phyloP scores from a whole-genome alignment of 2,329 filamentous ascomycete species.

The Ceratocystis destructans region DNA sequence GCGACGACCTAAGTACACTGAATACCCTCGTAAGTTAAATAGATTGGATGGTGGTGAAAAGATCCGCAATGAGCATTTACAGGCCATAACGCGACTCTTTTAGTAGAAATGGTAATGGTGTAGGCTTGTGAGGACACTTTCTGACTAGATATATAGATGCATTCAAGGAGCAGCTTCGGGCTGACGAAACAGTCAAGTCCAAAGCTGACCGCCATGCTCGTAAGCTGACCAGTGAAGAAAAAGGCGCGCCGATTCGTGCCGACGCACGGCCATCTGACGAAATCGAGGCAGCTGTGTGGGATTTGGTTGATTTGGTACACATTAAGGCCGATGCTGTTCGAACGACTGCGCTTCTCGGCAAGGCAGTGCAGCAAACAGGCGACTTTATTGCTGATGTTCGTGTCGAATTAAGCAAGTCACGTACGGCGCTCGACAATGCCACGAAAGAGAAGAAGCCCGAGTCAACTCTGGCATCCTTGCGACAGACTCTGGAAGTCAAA shows the following conservation, averaged over 20 bases:
- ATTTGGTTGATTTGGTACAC: slow-evolving; percentile 37
- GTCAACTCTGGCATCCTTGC: slow-evolving; percentile 23
- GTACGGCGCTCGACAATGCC: slow-evolving; percentile 33
- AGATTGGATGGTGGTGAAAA: neutral
- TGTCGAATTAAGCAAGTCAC: slow-evolving; percentile 35
- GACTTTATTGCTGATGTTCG: slow-evolving; percentile 37
- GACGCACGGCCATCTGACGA: slow-evolving; percentile 33
- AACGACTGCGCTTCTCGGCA: slow-evolving; percentile 31
- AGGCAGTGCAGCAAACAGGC: slow-evolving; percentile 38
- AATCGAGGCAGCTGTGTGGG: slow-evolving; percentile 39
- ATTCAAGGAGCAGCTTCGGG: slow-evolving; percentile 35
- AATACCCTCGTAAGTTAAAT: slow-evolving; percentile 30
- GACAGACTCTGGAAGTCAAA: slow-evolving; percentile 28
- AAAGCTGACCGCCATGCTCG: slow-evolving; percentile 35
- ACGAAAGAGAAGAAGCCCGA: slow-evolving; percentile 31
- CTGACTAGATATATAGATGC: slow-evolving; percentile 24
- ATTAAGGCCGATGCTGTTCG: slow-evolving; percentile 31
- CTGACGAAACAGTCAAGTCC: slow-evolving; percentile 33
- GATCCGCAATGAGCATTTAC: too few species aligned
- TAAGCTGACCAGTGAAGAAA: slow-evolving; percentile 31
- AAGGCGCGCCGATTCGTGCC: slow-evolving; percentile 31
- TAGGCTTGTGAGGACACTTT: neutral
- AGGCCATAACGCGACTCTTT: too few species aligned
- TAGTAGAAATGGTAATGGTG: too few species aligned
- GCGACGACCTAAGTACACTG: slow-evolving; percentile 34